Percentiles rank a stretch among this genome's conserved stretches.
Conservation (phyloP, 352 stramenopile species). For the Peronospora destructor region DNA sequence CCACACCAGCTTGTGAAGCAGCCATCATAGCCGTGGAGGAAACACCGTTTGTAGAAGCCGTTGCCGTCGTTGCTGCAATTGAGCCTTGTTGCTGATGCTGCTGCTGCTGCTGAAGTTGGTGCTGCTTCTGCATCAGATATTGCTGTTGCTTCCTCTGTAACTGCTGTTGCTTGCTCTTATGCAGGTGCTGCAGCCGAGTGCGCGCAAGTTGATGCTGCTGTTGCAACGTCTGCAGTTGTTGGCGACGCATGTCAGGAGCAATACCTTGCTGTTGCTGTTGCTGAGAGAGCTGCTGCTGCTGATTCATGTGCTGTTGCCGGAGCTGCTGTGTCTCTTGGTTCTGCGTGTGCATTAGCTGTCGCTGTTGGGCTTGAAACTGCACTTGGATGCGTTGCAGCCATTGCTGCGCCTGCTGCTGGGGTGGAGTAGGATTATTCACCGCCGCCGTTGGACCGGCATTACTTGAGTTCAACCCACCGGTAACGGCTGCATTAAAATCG, state of each 20-base stretch:
- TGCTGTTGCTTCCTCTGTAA: slow-evolving; percentile 78
- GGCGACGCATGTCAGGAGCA: slow-evolving; percentile 47
- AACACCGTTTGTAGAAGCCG: slow-evolving; percentile 16
- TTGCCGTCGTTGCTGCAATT: slow-evolving; percentile 17
- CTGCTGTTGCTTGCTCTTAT: slow-evolving; percentile 78
- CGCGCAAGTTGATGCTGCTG: slow-evolving; percentile 68
- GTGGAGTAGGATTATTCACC: slow-evolving; percentile 29
- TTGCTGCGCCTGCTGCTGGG: slow-evolving; percentile 72
- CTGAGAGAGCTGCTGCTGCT: slow-evolving; percentile 67
- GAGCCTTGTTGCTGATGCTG: slow-evolving; percentile 43
- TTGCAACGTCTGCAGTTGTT: slow-evolving; percentile 69
- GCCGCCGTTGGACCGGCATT: slow-evolving; percentile 24
- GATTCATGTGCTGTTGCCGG: slow-evolving; percentile 64
- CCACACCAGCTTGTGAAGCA: slow-evolving; percentile 25
- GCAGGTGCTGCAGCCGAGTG: slow-evolving; percentile 57
- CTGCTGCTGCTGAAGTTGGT: slow-evolving; percentile 64
- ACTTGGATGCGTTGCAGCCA: slow-evolving; percentile 76
- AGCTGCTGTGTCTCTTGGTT: slow-evolving; percentile 77
- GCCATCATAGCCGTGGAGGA: slow-evolving; percentile 28
- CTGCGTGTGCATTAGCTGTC: slow-evolving; percentile 59
- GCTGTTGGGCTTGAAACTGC: slow-evolving; percentile 75
- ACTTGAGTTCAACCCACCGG: slow-evolving; percentile 22
- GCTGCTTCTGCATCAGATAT: slow-evolving; percentile 71
- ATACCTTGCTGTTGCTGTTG: slow-evolving; percentile 65
- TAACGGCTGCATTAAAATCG: slow-evolving; percentile 27